phyloP scores from a whole-genome alignment of 306 rosid species.

The Quercus berberidifolia region DNA sequence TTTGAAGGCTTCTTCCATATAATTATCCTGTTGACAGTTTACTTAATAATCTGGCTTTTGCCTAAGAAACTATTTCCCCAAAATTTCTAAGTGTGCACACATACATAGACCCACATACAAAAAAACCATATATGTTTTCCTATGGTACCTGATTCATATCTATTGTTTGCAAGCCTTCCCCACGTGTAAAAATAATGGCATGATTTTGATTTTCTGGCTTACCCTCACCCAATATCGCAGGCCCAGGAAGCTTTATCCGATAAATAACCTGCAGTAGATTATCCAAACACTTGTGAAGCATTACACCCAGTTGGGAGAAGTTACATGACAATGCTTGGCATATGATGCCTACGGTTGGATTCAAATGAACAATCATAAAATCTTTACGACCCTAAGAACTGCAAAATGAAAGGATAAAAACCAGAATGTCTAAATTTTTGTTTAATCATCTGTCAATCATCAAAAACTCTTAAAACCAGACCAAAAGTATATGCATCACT shows the following conservation, averaged over 20 bases:
- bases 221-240: conserved; percentile 92
- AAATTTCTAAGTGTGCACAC: neutral
- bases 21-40: conserved; percentile 68
- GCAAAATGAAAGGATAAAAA: neutral
- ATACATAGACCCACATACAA: neutral
- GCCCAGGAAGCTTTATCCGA: conserved; percentile 93
- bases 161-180: conserved; percentile 95
- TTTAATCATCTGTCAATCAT: neutral
- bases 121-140: conserved; percentile 1
- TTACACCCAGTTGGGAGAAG: neutral
- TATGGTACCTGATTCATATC: conserved; percentile 92
- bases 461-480: neutral
- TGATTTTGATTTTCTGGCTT: conserved; percentile 99
- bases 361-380: neutral
- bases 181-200: conserved; percentile 97
- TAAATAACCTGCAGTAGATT: conserved; percentile 61
- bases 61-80: neutral
- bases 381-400: neutral
- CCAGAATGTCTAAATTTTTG: conserved; percentile 13
- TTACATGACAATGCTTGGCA: neutral
- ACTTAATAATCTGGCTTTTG: conserved; percentile 13
- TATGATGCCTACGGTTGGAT: neutral
- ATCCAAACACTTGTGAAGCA: conserved; percentile 23
- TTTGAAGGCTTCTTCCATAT: conserved; percentile 98
- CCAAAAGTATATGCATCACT: neutral